Evolutionary conservation across 2,329 filamentous ascomycete genomes (phyloP), one percentile per base, ranked within the genome.

Genomic region (Colletotrichum lini): DNA sequence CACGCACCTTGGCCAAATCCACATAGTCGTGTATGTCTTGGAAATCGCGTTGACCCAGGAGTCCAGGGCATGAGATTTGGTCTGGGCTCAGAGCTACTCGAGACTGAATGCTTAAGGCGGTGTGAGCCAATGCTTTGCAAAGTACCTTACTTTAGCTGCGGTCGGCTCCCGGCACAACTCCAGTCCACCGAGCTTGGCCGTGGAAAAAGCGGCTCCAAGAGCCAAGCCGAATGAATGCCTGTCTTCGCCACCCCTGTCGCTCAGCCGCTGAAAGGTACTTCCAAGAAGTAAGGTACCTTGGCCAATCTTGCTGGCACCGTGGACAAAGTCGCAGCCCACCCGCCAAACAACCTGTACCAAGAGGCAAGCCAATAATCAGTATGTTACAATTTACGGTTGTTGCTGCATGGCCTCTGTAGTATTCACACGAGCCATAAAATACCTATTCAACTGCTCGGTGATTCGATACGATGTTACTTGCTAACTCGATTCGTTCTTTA

Each of bases 81-180:
- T 23, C 13, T 23, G 54, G 42, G 35, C 18, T 23, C 45, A 5
- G n/a, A 49, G 45, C 45, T 49, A n/a, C 21, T 23, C n/a, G 45
- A 10, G n/a, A 13, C 47, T 23, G 13, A 16, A 26, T 8, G 23
- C 52, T 53, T 45, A 13, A 63, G 62, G 67, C 67, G 67, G 62
- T 52, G 54, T 64, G 61, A 65, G 60, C 38, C 38, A 58, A 45
- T 26, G n/a, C 30, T 52, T 40, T 50, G 18, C 56, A 56, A 67
- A 26, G 40, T 54, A 54, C 45, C 21, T 42, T 6, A 30, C 54
- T 44, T 13, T 26, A 49, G 60, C 42, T 35, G 26, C 61, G 63
- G 21, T 21, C 67, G 63, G 67, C 49, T 45, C 42, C 63, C 57
- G 63, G 67, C 67, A 70, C 57, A 23, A 60, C 18, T 67, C 30